phyloP scores from a whole-genome alignment of 106 monocot species.

The Dendrobium officinale region DNA sequence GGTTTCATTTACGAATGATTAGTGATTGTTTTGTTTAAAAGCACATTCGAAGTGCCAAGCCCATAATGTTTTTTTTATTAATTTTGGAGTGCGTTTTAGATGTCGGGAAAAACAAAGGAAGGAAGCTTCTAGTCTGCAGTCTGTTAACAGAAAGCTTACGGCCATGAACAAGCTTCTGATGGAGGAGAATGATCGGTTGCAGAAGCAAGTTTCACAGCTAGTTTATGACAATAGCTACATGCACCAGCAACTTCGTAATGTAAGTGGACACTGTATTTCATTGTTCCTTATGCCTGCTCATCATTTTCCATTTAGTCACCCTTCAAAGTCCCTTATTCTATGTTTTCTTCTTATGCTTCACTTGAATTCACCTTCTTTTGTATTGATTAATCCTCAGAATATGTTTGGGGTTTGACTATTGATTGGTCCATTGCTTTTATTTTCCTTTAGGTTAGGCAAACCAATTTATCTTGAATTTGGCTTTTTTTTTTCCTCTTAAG shows the following conservation, averaged over 20 bases:
- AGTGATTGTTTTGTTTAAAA: neutral
- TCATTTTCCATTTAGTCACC: neutral
- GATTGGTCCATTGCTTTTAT: neutral
- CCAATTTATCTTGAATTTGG: neutral
- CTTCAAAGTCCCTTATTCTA: neutral
- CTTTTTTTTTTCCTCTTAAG: neutral
- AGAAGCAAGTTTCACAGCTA: conserved; percentile 90
- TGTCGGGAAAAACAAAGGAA: conserved; percentile 95
- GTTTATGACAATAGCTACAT: conserved; percentile 80
- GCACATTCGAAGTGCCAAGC: neutral
- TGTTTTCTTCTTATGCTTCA: neutral
- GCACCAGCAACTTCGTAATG: conserved; percentile 72
- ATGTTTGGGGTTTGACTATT: neutral
- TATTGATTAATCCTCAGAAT: neutral
- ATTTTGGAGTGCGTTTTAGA: conserved; percentile 17
- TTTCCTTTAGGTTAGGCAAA: neutral
- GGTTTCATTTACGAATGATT: neutral
- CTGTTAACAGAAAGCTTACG: conserved; percentile 75
- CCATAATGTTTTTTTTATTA: neutral
- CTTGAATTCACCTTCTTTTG: neutral
- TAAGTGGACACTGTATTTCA: conserved; percentile 16
- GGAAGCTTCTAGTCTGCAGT: conserved; percentile 79
- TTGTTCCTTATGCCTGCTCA: neutral
- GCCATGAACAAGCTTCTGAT: conserved; percentile 91
- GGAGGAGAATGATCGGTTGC: conserved; percentile 91